A percentile compares a stretch with the other conserved stretches of the same genome.
phyloP scores from a whole-genome alignment of 768 basidiomycete species.

The Leccinum barrowsii region DNA sequence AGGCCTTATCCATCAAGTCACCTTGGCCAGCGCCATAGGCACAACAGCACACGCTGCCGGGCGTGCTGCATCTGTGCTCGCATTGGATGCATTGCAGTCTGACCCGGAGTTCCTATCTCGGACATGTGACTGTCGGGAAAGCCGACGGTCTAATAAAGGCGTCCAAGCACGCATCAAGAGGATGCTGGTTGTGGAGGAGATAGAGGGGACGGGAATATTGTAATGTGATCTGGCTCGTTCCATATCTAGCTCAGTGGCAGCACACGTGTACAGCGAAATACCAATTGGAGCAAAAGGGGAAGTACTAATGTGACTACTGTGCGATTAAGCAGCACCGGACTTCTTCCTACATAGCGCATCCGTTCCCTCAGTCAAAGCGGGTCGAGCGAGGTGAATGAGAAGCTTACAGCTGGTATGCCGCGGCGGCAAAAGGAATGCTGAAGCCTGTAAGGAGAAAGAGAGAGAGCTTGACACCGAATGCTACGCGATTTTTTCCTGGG shows the following conservation, averaged over 20 bases:
- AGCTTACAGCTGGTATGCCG: slow-evolving; percentile 62
- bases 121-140: slow-evolving; percentile 63
- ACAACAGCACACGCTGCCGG: slow-evolving; percentile 50
- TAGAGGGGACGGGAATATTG: slow-evolving; percentile 15
- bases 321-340: slow-evolving; percentile 24
- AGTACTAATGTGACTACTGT: slow-evolving; percentile 1
- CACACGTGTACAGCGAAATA: slow-evolving; percentile 7
- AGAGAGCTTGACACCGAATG: slow-evolving; percentile 37
- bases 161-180: slow-evolving; percentile 36
- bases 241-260: not conserved
- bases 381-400: not conserved
- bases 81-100: slow-evolving; percentile 65
- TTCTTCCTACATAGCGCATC: slow-evolving; percentile 38
- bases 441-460: slow-evolving; percentile 52
- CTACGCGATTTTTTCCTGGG: slow-evolving; percentile 47
- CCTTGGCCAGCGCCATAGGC: slow-evolving; percentile 58
- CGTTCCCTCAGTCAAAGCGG: not conserved
- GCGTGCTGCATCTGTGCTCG: slow-evolving; percentile 58
- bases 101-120: slow-evolving; percentile 59
- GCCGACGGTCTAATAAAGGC: slow-evolving; percentile 32
- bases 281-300: not conserved
- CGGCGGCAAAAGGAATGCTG: slow-evolving; percentile 63
- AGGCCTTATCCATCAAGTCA: slow-evolving; percentile 69
- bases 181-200: slow-evolving; percentile 27
- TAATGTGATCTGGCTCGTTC: slow-evolving; percentile 7